Conservation (phyloP, 306 rosid species). For the Pueraria montana region DNA sequence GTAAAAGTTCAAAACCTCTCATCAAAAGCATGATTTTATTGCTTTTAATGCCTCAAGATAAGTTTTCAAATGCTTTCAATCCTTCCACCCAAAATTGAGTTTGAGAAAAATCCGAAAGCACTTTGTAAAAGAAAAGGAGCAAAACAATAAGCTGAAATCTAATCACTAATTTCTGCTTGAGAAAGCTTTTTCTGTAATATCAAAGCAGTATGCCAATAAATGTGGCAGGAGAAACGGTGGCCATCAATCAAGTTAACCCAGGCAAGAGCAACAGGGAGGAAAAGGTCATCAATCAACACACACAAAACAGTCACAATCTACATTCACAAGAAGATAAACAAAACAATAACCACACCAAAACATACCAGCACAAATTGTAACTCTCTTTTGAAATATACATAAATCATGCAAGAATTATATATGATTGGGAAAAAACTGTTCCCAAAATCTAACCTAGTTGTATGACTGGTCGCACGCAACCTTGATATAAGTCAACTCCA, state of each 20-base stretch:
- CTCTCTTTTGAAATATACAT: slow-evolving; percentile 17
- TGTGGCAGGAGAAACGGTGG: not conserved
- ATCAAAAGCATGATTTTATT: not conserved
- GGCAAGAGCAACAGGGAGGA: not conserved
- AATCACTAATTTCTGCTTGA: not conserved
- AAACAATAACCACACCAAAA: slow-evolving; percentile 10
- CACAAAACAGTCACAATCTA: slow-evolving; percentile 34
- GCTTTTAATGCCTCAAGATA: not conserved
- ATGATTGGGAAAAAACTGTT: not conserved
- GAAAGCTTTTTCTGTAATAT: not conserved
- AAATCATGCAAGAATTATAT: not conserved
- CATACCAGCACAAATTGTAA: not conserved
- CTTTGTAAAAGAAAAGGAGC: not conserved
- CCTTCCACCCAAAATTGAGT: slow-evolving; percentile 34
- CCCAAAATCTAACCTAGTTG: slow-evolving; percentile 25
- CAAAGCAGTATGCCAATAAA: slow-evolving; percentile 1
- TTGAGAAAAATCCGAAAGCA: not conserved
- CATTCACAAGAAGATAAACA: not conserved
- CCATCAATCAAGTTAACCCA: not conserved
- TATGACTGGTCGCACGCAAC: not conserved
- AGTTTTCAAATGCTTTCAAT: slow-evolving; percentile 6
- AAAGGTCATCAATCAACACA: not conserved
- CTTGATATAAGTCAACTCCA: not conserved
- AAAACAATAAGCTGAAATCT: slow-evolving; percentile 31
- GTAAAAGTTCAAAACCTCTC: not conserved